Evolutionary conservation across 441 rosid genomes (phyloP), one percentile per base, ranked within the genome.

Genomic region (Viola pubescens): DNA sequence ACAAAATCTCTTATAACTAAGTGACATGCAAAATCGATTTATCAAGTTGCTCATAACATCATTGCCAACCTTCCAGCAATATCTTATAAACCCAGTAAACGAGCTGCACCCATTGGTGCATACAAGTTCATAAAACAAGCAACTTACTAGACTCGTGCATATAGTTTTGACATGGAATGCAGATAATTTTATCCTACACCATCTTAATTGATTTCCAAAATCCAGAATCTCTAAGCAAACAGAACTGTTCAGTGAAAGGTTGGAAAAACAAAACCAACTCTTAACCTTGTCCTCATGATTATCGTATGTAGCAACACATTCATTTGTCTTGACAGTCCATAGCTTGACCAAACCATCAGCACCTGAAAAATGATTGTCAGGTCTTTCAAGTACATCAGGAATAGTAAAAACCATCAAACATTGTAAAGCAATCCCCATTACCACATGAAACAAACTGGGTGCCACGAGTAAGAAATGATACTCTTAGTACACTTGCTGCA

Each of bases 281-380:
- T 70, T 60, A 49, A 92, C 97, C 98, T 92, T 89, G 74, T 89
- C 92, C 73, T 90, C 92, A 12, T 92, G 97, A 62, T 86, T 82
- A 79, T 89, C 97, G 67, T 84, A 89, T 54, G 98, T 87, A 70
- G 95, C 86, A 60, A 86, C 61, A 73, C 96, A 92, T 71, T 89
- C 98, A 63, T 83, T 81, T 14, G 91, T 83, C 70, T 83, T 86
- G 51, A 92, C 89, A 13, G 79, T 83, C 97, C 98, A 92, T 51
- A 89, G 77, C 75, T 92, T 89, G 61, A 92, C 85, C 81, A 92
- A 72, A 67, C 96, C 98, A 80, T 94, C 97, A 62, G 91, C 94
- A 68, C 97, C 96, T 89, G 72, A 26, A 26, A 72, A 67, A 54
- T 50, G 57, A 52, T 62, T 19, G 60, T 46, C 48, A 59, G 48